A percentile compares a stretch with the other conserved stretches of the same genome.
Evolutionary conservation across 371 early-diverging fungal species (phyloP).

Genomic region (Mortierella polycephala): DNA sequence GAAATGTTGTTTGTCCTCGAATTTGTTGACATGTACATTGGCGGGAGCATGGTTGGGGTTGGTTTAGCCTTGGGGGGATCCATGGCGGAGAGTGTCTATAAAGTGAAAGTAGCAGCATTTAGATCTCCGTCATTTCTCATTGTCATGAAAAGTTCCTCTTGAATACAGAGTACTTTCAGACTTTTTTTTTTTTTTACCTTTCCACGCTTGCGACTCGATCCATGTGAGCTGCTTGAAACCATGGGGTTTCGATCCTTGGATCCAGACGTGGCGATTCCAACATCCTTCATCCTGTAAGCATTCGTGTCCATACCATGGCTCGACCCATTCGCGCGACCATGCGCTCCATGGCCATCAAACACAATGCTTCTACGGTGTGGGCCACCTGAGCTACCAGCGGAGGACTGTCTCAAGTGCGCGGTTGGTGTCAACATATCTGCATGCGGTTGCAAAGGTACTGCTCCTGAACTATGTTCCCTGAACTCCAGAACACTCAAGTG

Average conservation of each 20-base stretch:
- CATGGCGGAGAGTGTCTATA: conserved; percentile 45
- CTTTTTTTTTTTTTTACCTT: conserved; percentile 26
- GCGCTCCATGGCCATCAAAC: conserved; percentile 23
- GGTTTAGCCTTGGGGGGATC: conserved; percentile 47
- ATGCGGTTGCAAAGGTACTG: not conserved
- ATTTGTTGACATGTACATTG: conserved; percentile 50
- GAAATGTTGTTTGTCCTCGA: conserved; percentile 23
- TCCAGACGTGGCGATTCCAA: conserved; percentile 11
- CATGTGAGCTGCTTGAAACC: conserved; percentile 12
- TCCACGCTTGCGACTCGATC: conserved; percentile 48
- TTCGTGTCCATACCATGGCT: conserved; percentile 1
- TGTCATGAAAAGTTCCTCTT: too few species aligned
- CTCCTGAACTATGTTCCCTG: conserved; percentile 17
- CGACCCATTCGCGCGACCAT: conserved; percentile 14
- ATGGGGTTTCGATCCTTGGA: conserved; percentile 30
- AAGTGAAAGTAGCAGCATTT: not conserved
- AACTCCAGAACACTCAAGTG: conserved; percentile 47
- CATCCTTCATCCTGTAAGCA: conserved; percentile 18
- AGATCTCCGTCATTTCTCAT: too few species aligned
- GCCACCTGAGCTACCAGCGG: conserved; percentile 11
- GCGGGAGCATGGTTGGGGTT: conserved; percentile 28
- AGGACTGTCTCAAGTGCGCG: conserved; percentile 21
- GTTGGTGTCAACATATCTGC: conserved; percentile 8
- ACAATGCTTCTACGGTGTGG: conserved; percentile 33
- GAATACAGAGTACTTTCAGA: too few species aligned